Conservation (phyloP, 352 stramenopile genomes). For the Phytophthora idaei region DNA sequence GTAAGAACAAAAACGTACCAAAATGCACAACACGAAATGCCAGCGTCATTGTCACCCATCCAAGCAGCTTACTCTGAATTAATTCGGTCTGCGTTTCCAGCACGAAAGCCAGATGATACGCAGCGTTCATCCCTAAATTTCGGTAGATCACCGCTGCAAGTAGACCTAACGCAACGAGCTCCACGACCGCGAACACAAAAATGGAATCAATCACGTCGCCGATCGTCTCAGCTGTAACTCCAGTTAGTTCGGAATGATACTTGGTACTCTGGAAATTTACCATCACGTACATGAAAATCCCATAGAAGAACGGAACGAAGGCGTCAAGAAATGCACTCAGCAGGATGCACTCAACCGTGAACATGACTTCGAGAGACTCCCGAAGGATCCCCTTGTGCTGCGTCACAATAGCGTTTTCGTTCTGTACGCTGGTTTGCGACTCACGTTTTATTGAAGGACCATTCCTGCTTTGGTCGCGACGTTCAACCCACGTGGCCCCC, state of each 20-base stretch:
- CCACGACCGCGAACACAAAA: slow-evolving; percentile 30
- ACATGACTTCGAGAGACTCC: slow-evolving; percentile 29
- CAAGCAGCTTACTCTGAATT: slow-evolving; percentile 38
- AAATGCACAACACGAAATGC: slow-evolving; percentile 45
- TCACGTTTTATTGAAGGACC: too few relatives aligned
- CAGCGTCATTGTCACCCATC: slow-evolving; percentile 36
- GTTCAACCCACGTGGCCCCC: slow-evolving; percentile 1
- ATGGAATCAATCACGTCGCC: slow-evolving; percentile 19
- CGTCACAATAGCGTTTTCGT: neutral
- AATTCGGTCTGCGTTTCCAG: slow-evolving; percentile 40
- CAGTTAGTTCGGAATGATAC: slow-evolving; percentile 41
- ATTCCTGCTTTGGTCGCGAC: neutral
- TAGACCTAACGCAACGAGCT: slow-evolving; percentile 34
- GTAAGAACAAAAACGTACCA: slow-evolving; percentile 1
- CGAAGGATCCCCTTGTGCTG: slow-evolving; percentile 1
- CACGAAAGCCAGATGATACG: slow-evolving; percentile 48
- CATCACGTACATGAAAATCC: slow-evolving; percentile 26
- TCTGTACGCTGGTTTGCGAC: too few relatives aligned
- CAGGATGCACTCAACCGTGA: slow-evolving; percentile 39
- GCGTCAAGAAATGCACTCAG: slow-evolving; percentile 41
- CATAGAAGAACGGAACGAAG: slow-evolving; percentile 43
- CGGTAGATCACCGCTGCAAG: slow-evolving; percentile 14
- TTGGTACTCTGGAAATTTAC: slow-evolving; percentile 26
- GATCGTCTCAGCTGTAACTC: slow-evolving; percentile 16
- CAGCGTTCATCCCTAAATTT: slow-evolving; percentile 26